Conservation (phyloP, 2,329 filamentous ascomycete genomes). For the Fusarium sp. region DNA sequence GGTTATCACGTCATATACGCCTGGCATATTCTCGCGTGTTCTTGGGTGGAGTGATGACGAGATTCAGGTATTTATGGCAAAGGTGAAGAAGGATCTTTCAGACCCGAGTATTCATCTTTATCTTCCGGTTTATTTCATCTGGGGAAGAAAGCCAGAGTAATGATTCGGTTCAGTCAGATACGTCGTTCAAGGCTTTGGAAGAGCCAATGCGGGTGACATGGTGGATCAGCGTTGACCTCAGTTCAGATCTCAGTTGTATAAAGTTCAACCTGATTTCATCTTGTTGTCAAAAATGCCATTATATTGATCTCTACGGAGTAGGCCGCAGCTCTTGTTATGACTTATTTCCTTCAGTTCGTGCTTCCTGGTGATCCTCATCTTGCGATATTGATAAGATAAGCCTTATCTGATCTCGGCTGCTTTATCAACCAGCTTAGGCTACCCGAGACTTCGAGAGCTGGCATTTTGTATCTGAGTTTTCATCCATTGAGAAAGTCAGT, state of each 20-base stretch:
- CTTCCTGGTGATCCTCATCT: not conserved
- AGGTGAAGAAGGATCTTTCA: conserved; percentile 29
- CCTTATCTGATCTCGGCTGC: not conserved
- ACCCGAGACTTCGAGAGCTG: not conserved
- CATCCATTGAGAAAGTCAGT: too few species aligned
- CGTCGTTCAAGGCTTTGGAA: rapidly evolving
- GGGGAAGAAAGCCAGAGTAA: conserved; percentile 24
- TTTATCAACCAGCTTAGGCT: not conserved
- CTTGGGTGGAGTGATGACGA: conserved; percentile 32
- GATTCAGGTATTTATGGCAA: conserved; percentile 32
- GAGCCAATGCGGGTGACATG: too few species aligned
- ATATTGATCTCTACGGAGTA: too few species aligned
- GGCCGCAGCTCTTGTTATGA: too few species aligned
- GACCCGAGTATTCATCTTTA: conserved; percentile 32
- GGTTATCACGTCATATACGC: conserved; percentile 29
- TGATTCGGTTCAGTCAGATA: rapidly evolving
- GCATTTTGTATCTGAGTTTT: rapidly evolving
- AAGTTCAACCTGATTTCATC: rapidly evolving
- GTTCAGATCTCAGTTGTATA: not conserved
- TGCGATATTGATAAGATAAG: not conserved
- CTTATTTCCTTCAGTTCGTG: rapidly evolving
- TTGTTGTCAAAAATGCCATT: not conserved
- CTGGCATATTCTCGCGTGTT: conserved; percentile 28
- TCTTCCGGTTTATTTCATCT: conserved; percentile 30
- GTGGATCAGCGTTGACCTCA: not conserved